phyloP scores from a whole-genome alignment of 2,329 filamentous ascomycete species.

The Aspergillus luchuensis region DNA sequence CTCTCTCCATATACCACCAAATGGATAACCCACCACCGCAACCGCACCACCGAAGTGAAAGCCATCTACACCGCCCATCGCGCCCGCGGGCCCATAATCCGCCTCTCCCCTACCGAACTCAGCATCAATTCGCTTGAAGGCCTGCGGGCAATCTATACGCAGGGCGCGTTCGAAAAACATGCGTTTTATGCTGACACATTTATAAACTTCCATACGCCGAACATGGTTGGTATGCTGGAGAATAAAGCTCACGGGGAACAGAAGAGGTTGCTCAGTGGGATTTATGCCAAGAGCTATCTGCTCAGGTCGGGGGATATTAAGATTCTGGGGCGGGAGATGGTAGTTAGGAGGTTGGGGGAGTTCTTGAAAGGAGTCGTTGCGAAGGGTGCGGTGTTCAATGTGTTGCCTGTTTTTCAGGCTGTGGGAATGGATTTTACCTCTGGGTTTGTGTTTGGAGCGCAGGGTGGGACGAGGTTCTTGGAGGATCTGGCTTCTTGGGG shows the following conservation, averaged over 20 bases:
- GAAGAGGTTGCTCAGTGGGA: conserved; percentile 72
- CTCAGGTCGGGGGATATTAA: conserved; percentile 58
- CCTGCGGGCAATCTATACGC: conserved; percentile 60
- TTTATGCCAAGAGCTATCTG: conserved; percentile 74
- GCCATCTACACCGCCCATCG: conserved; percentile 59
- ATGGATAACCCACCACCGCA: conserved; percentile 65
- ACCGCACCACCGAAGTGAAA: conserved; percentile 57
- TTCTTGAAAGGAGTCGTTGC: conserved; percentile 12
- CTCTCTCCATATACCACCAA: conserved; percentile 59
- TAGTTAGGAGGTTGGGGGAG: conserved; percentile 56
- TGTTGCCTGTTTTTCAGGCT: conserved; percentile 63
- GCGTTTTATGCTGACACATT: conserved; percentile 67
- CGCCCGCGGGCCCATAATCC: conserved; percentile 58
- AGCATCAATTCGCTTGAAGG: conserved; percentile 65
- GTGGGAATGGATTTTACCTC: conserved; percentile 73
- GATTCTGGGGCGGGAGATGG: conserved; percentile 57
- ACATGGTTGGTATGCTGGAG: conserved; percentile 66
- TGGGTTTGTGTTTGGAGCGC: conserved; percentile 67
- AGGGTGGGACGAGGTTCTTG: conserved; percentile 58
- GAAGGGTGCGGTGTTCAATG: conserved; percentile 42
- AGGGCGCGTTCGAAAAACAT: conserved; percentile 68
- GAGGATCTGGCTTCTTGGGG: conserved; percentile 40
- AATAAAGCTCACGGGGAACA: conserved; percentile 64
- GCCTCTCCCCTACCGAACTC: conserved; percentile 64
- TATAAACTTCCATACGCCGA: conserved; percentile 61